Conservation (phyloP, 495 filamentous ascomycete species). For the Neurospora cerealis region DNA sequence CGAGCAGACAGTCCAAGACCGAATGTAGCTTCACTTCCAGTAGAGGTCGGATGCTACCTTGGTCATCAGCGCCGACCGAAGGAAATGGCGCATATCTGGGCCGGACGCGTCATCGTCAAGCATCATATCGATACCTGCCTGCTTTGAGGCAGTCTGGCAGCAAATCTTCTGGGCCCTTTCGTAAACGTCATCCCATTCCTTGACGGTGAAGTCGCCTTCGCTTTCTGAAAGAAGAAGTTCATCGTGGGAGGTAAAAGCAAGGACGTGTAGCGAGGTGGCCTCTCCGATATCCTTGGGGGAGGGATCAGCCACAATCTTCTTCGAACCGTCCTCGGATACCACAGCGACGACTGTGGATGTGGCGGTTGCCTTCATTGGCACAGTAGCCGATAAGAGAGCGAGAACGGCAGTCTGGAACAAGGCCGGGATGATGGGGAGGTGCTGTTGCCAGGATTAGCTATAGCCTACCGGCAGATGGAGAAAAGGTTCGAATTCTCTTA, state of each 20-base stretch:
- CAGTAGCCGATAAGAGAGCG: constrained; percentile 63
- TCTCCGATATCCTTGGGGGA: constrained; percentile 42
- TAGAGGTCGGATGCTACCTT: constrained; percentile 48
- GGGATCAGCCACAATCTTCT: constrained; percentile 42
- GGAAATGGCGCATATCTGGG: constrained; percentile 45
- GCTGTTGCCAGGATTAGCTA: constrained; percentile 34
- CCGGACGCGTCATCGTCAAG: constrained; percentile 28
- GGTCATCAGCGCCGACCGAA: constrained; percentile 53
- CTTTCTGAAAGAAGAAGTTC: constrained; percentile 73
- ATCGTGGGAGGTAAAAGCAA: constrained; percentile 65
- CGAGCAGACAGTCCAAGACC: not conserved
- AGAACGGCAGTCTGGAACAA: constrained; percentile 64
- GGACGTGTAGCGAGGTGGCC: constrained; percentile 61
- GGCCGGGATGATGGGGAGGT: constrained; percentile 62
- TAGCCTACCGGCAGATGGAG: constrained; percentile 3
- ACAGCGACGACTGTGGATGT: constrained; percentile 55
- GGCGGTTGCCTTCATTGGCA: constrained; percentile 63
- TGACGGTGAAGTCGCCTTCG: constrained; percentile 65
- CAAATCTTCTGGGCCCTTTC: constrained; percentile 56
- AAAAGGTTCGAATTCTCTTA: constrained; percentile 17
- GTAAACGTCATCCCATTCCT: constrained; percentile 65
- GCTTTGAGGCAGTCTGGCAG: constrained; percentile 32
- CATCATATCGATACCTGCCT: constrained; percentile 38
- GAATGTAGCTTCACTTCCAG: constrained; percentile 43
- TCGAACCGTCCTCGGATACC: constrained; percentile 32